Percentiles rank a stretch among this genome's conserved stretches.
These are phyloP conservation scores for Candida berthetii DNA, from an alignment of 805 yeast genomes.

Conservation along the genomic window DNA sequence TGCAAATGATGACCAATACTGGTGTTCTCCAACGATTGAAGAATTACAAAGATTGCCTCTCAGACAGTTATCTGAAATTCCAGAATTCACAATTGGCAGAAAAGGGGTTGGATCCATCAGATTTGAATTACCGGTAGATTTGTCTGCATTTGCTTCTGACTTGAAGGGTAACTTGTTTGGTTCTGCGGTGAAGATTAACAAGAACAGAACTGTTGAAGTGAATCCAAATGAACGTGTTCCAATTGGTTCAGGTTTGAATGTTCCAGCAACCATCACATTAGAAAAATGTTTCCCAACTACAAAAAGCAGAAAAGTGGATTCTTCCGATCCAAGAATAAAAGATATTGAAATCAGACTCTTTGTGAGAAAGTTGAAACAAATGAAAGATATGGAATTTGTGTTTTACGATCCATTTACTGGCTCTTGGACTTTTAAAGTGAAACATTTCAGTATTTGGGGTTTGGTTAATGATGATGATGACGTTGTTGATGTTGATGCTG, in stretches of 20 bases:
- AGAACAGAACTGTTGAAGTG: slow-evolving; percentile 47
- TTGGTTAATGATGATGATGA: slow-evolving; percentile 61
- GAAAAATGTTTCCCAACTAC: slow-evolving; percentile 51
- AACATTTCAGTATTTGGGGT: slow-evolving; percentile 96
- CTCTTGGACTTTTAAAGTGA: slow-evolving; percentile 74
- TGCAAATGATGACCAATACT: slow-evolving; percentile 40
- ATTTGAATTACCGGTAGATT: slow-evolving; percentile 63
- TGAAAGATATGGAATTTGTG: slow-evolving; percentile 70
- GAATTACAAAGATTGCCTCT: slow-evolving; percentile 37
- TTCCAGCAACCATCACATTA: slow-evolving; percentile 67
- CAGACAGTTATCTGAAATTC: slow-evolving; percentile 45
- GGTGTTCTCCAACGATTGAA: slow-evolving; percentile 64
- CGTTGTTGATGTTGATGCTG: slow-evolving; percentile 44
- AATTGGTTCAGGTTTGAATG: slow-evolving; percentile 64
- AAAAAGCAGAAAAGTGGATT: slow-evolving; percentile 11
- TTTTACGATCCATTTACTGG: slow-evolving; percentile 74
- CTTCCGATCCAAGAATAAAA: slow-evolving; percentile 20
- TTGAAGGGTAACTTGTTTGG: slow-evolving; percentile 30
- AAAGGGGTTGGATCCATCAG: slow-evolving; percentile 62
- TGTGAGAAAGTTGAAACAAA: slow-evolving; percentile 42
- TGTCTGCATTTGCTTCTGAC: slow-evolving; percentile 42
- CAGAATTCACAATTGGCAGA: slow-evolving; percentile 65
- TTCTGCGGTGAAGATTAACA: slow-evolving; percentile 37
- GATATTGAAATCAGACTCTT: slow-evolving; percentile 39
- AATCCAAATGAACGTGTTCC: slow-evolving; percentile 64